phyloP scores from a whole-genome alignment of 2,329 filamentous ascomycete species.

The Stenocarpella maydis region DNA sequence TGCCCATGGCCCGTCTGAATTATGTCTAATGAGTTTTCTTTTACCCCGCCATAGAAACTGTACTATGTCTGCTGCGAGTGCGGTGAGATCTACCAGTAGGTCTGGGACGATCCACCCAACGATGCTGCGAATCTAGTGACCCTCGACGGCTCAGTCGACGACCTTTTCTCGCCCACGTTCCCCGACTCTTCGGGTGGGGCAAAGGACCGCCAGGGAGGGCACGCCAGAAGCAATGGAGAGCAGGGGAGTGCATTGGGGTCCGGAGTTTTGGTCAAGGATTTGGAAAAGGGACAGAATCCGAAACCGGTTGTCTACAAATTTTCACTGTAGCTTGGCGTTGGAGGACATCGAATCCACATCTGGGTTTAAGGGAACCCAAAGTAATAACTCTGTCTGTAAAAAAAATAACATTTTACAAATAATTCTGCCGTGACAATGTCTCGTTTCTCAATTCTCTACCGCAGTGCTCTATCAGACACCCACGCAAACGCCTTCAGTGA shows the following conservation, averaged over 20 bases:
- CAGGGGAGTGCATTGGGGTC: constrained; percentile 1
- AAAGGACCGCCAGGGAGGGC: background rate
- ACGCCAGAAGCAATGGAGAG: background rate
- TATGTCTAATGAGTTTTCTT: background rate
- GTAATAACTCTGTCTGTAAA: background rate
- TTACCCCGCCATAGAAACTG: constrained; percentile 71
- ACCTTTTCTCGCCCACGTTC: background rate
- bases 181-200: no score
- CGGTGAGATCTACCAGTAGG: constrained; percentile 80
- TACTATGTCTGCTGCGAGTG: constrained; percentile 96
- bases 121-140: background rate
- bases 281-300: background rate
- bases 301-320: background rate
- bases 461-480: background rate
- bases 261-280: constrained; percentile 9
- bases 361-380: background rate
- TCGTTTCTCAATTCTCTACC: background rate
- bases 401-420: background rate
- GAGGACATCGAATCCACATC: background rate
- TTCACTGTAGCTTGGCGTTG: constrained; percentile 9
- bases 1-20: background rate
- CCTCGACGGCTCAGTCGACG: background rate
- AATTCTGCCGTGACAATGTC: background rate
- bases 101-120: background rate
- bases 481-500: background rate